phyloP scores from a whole-genome alignment of 164 flowering plant species.

The Piper betle region DNA sequence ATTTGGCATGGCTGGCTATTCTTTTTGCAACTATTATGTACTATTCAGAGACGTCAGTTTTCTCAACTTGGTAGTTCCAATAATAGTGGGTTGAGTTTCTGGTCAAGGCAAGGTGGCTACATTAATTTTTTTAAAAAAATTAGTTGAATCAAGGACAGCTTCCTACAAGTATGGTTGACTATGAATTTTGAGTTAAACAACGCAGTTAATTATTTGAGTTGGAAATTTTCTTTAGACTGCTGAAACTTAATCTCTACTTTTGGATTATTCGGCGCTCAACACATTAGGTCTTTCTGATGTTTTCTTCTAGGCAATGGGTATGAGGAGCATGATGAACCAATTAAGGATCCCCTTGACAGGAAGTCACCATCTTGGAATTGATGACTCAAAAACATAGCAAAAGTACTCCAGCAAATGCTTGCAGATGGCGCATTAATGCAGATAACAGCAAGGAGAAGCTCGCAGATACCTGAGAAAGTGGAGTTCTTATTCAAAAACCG shows the following conservation, averaged over 20 bases:
- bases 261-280: not conserved
- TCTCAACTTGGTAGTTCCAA: too few relatives aligned
- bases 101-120: too few relatives aligned
- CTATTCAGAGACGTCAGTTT: not conserved
- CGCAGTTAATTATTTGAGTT: not conserved
- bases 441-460: slow-evolving; percentile 61
- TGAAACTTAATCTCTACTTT: not conserved
- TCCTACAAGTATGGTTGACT: not conserved
- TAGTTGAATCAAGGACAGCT: too few relatives aligned
- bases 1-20: not conserved
- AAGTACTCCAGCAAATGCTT: slow-evolving; percentile 76
- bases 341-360: slow-evolving; percentile 51
- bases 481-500: slow-evolving; percentile 61
- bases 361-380: slow-evolving; percentile 96
- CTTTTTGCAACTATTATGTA: not conserved
- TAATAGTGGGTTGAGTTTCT: too few relatives aligned
- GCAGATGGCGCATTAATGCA: slow-evolving; percentile 71
- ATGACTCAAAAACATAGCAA: slow-evolving; percentile 81
- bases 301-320: slow-evolving; percentile 68
- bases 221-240: not conserved
- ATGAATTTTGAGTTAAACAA: not conserved
- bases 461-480: slow-evolving; percentile 30
- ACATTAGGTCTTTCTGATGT: not conserved
- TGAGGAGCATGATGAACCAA: slow-evolving; percentile 79
- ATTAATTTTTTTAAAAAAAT: too few relatives aligned